Evolutionary conservation across 192 early-diverging fungal species (phyloP), one percentile per base, ranked within the genome.

Genomic region (Backusella westeae): DNA sequence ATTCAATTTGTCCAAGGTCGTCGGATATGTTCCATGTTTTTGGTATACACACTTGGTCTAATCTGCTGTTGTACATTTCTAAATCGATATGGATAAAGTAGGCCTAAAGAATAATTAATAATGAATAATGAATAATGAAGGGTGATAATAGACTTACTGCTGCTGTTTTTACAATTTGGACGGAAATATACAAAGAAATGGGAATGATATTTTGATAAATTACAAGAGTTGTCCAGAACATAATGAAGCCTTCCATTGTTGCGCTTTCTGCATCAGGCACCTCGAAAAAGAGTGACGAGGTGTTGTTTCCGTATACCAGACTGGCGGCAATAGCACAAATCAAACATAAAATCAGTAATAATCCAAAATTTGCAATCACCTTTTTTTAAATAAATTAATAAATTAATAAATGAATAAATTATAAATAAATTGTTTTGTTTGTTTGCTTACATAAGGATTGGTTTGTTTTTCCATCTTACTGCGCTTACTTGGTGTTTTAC

Each of bases 151-250:
- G 14, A 65, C 67, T 75, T 77, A 75, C 63, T 15, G 42, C 67
- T 78, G 77, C 80, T 67, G 81, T 53, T 66, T 72, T 74, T 70
- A 96, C 95, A 23, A 97, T 85, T 83, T 98, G 96, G 26, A 98
- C 89, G 23, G 93, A 95, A 63, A 98, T 90, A 76, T 96, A 97
- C 56, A 98, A 85, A 44, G 96, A 96, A 75, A 99, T 96, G 0
- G 97, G 97, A 10, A 99, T 94, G 26, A 99, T 91, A 74, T 96
- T 98, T 85, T 99, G 97, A 83, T 94, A 96, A 38, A 95, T 84
- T 77, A 97, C 94, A 59, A 99, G 79, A 53, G 91, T 88, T 12
- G 89, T 87, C 89, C 93, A 94, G 69, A 93, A 94, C 1, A 89
- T 91, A 74, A 92, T 76, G 36, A 94, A 93, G 2, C 85, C 91